Evolutionary conservation across 305 asterid genomes (phyloP), one percentile per base, ranked within the genome.

Genomic region (Fraxinus xanthoxyloides): DNA sequence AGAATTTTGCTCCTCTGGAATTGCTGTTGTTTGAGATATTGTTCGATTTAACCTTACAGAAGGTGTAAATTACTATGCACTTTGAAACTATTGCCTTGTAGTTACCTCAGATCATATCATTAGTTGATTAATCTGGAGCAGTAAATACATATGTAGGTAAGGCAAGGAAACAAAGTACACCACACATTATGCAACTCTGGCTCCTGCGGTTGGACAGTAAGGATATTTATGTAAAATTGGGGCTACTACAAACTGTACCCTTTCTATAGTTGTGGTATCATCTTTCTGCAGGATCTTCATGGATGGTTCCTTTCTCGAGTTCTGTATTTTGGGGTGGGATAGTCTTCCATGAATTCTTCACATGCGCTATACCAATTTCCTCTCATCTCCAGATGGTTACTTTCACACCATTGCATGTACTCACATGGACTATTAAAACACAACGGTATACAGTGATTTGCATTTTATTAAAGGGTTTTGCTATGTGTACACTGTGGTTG

Each of bases 251-350:
- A 63, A 63, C 3, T 8, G 0, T 24, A 23, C 40, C 59, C 38
- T 12, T 17, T 34, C 21, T 73, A n/a, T n/a, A n/a, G n/a, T n/a
- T 77, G 34, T 43, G 2, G 1, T 56, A 19, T 19, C 8, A 76
- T 40, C 69, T 76, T 81, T 61, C 81, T 80, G 75, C 89, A 96
- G 99, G 99, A 40, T 92, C 99, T 5, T 84, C 93, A 7, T 85
- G 87, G 92, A 94, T 94, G 84, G 90, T 92, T 81, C 98, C 94
- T 2, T 94, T 86, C 92, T 94, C 1, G 98, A 94, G 90, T 96
- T 96, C 17, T 93, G 94, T 90, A 91, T 96, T 28, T 92, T 97
- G 98, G 98, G 98, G 0, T 96, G 98, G 98, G 99, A 96, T 79
- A 96, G 93, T 89, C 98, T 96, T 75, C 98, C 99, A 0, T 98